phyloP scores from a whole-genome alignment of 2,329 filamentous ascomycete species.

The Talaromyces sp. region DNA sequence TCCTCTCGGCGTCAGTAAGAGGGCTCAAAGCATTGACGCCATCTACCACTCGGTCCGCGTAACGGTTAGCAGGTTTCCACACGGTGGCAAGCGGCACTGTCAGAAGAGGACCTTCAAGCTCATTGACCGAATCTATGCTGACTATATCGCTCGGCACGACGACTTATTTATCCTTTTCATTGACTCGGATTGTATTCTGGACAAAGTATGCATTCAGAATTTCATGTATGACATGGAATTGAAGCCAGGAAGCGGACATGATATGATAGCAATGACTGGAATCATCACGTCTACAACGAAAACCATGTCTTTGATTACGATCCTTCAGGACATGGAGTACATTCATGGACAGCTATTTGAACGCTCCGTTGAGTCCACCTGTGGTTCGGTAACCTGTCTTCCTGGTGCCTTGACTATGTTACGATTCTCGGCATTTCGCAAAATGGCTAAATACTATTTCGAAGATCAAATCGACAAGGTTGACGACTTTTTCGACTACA shows the following conservation, averaged over 20 bases:
- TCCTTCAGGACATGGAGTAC: constrained; percentile 97
- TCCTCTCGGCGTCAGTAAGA: constrained; percentile 60
- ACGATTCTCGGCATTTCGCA: constrained; percentile 90
- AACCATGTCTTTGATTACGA: constrained; percentile 82
- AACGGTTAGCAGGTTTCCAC: constrained; percentile 86
- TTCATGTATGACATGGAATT: constrained; percentile 99
- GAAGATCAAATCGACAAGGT: constrained; percentile 94
- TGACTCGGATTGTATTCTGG: constrained; percentile 93
- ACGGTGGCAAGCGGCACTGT: constrained; percentile 90
- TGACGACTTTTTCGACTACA: constrained; percentile 93
- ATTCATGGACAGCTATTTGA: constrained; percentile 96
- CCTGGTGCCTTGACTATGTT: constrained; percentile 94
- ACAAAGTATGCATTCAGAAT: constrained; percentile 88
- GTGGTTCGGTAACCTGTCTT: constrained; percentile 89
- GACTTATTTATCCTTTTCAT: constrained; percentile 96
- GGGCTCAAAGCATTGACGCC: constrained; percentile 76
- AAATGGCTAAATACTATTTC: constrained; percentile 98
- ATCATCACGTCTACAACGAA: constrained; percentile 93
- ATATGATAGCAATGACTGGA: constrained; percentile 97
- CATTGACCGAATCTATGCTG: constrained; percentile 85
- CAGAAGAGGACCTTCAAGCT: constrained; percentile 91
- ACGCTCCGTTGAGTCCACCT: constrained; percentile 89
- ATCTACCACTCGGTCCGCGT: constrained; percentile 77
- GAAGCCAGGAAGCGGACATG: constrained; percentile 83
- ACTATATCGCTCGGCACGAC: constrained; percentile 83